Evolutionary conservation across 2,329 filamentous ascomycete species (phyloP).

Genomic region (Fonsecaea nubica): DNA sequence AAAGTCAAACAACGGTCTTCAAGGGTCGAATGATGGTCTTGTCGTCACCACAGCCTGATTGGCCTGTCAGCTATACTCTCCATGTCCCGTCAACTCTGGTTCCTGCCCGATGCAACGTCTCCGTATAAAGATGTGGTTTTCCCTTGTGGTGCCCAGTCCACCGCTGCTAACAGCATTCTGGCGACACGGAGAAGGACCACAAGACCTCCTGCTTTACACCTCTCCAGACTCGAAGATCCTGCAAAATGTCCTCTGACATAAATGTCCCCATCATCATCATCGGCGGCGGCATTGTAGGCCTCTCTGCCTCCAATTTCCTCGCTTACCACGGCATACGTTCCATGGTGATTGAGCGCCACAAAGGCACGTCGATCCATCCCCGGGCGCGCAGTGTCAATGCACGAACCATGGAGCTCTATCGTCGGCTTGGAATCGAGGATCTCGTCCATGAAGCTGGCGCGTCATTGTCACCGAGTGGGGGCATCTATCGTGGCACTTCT

Average conservation of each 20-base stretch:
- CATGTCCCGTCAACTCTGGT: background rate
- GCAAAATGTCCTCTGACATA: background rate
- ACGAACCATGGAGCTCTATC: constrained; percentile 47
- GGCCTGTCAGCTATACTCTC: background rate
- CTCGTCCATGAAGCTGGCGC: constrained; percentile 5
- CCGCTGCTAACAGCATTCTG: background rate
- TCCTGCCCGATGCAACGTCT: background rate
- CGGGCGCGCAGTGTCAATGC: constrained; percentile 38
- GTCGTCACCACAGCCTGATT: background rate
- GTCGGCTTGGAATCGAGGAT: constrained; percentile 19
- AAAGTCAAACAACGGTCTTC: background rate
- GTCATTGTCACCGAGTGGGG: background rate
- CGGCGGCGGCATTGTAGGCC: constrained; percentile 54
- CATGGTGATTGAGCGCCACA: constrained; percentile 10
- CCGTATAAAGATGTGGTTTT: background rate
- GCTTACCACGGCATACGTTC: constrained; percentile 12
- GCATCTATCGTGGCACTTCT: constrained; percentile 12
- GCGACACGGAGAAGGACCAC: background rate
- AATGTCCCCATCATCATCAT: constrained; percentile 50
- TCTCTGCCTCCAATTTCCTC: constrained; percentile 45
- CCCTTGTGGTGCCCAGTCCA: background rate
- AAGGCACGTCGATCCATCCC: constrained; percentile 15
- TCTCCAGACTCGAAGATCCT: background rate
- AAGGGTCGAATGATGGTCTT: background rate
- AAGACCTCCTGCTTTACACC: background rate